Percentiles rank a stretch among this genome's conserved stretches.
Conservation (phyloP, 1,139 yeast species). For the Kurtzmaniella quercitrusa region DNA sequence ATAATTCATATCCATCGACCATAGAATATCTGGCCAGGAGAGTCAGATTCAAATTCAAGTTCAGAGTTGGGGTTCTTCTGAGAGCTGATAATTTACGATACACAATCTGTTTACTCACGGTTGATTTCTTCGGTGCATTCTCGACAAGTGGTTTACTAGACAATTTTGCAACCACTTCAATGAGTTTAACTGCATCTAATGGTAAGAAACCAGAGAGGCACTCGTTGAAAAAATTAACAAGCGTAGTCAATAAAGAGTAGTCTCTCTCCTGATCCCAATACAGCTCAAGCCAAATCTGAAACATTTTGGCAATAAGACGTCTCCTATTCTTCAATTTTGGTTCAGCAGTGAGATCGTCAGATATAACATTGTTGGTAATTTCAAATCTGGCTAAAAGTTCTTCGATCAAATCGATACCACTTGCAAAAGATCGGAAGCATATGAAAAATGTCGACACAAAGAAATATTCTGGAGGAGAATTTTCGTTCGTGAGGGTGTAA, state of each 20-base stretch:
- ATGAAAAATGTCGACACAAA: slow-evolving; percentile 75
- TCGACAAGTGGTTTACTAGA: slow-evolving; percentile 34
- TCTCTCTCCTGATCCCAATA: slow-evolving; percentile 74
- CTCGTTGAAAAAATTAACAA: slow-evolving; percentile 75
- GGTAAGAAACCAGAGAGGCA: slow-evolving; percentile 57
- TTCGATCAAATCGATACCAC: slow-evolving; percentile 65
- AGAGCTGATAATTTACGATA: slow-evolving; percentile 40
- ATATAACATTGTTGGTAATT: slow-evolving; percentile 24
- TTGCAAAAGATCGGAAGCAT: slow-evolving; percentile 73
- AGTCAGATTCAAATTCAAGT: slow-evolving; percentile 14
- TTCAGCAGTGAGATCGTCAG: slow-evolving; percentile 39
- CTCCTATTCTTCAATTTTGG: slow-evolving; percentile 60
- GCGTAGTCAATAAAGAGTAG: slow-evolving; percentile 56
- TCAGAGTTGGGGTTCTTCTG: slow-evolving; percentile 19
- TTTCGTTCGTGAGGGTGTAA: slow-evolving; percentile 67
- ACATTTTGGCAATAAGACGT: slow-evolving; percentile 60
- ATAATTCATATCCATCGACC: slow-evolving; percentile 50
- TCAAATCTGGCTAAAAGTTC: slow-evolving; percentile 67
- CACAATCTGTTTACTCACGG: slow-evolving; percentile 32
- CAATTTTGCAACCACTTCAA: slow-evolving; percentile 60
- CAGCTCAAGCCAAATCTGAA: slow-evolving; percentile 82
- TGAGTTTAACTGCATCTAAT: slow-evolving; percentile 55
- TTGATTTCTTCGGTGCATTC: slow-evolving; percentile 13
- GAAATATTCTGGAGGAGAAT: slow-evolving; percentile 63
- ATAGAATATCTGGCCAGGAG: slow-evolving; percentile 35